These are phyloP conservation scores for Colletotrichum orbiculare DNA, from an alignment of 2,329 filamentous ascomycete species.

Conservation along the genomic window DNA sequence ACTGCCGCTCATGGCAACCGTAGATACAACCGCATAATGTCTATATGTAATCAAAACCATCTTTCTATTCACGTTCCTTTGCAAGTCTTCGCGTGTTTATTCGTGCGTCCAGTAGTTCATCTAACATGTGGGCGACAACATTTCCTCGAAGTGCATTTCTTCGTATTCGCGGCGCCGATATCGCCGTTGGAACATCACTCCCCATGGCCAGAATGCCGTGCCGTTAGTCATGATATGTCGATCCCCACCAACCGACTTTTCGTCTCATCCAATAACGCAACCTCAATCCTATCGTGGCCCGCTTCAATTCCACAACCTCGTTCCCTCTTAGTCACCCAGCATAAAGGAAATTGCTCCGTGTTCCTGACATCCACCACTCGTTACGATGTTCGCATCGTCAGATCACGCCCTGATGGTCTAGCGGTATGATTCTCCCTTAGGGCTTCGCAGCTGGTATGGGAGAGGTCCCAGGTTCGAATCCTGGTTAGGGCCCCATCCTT, in stretches of 20 bases:
- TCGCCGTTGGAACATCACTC: neutral
- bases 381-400: neutral
- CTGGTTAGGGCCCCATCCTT: neutral
- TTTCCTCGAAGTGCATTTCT: neutral
- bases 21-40: constrained; percentile 30
- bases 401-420: constrained; percentile 3
- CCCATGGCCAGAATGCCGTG: neutral
- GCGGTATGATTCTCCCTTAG: constrained; percentile 7
- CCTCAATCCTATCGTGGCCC: neutral
- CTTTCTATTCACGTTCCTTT: neutral
- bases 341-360: neutral
- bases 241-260: neutral
- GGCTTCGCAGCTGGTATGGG: neutral
- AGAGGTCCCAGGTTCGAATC: constrained; percentile 4
- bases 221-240: neutral
- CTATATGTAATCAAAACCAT: constrained; percentile 14
- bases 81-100: neutral
- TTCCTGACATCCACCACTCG: neutral
- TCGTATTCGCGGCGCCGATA: neutral
- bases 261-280: neutral
- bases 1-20: constrained; percentile 9
- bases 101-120: neutral
- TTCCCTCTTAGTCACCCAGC: neutral
- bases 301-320: neutral
- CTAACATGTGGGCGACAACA: neutral